Conservation (phyloP, 495 filamentous ascomycete genomes). For the Annulohypoxylon moriforme region DNA sequence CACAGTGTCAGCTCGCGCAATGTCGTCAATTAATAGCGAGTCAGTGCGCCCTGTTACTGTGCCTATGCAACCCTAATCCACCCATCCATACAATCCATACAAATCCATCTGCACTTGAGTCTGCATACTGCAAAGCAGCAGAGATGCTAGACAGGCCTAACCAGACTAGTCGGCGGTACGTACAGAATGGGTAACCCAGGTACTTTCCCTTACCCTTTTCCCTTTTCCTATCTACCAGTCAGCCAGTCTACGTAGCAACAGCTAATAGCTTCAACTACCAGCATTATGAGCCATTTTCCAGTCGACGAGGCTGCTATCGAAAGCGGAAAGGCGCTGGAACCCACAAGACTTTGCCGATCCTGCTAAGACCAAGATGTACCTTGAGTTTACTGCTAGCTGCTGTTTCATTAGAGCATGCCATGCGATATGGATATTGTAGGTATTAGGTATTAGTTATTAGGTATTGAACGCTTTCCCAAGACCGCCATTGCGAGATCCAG, state of each 20-base stretch:
- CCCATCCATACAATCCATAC: conserved; percentile 4
- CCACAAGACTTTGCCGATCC: conserved; percentile 38
- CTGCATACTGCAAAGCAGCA: conserved; percentile 30
- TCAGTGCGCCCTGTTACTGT: conserved; percentile 44
- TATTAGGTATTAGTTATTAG: not conserved
- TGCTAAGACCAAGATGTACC: conserved; percentile 31
- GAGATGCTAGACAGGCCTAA: conserved; percentile 24
- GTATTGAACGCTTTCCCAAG: conserved; percentile 21
- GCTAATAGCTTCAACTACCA: conserved; percentile 16
- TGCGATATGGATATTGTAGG: conserved; percentile 7
- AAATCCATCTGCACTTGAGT: conserved; percentile 5
- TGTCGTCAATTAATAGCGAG: conserved; percentile 15
- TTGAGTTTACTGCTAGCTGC: no score
- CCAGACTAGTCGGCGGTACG: conserved; percentile 19
- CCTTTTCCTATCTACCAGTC: not conserved
- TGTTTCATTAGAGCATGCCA: conserved; percentile 45
- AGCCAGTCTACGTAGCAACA: not conserved
- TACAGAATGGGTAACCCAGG: conserved; percentile 45
- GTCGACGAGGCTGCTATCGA: conserved; percentile 33
- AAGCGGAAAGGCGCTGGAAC: conserved; percentile 40
- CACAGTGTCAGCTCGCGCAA: conserved; percentile 33
- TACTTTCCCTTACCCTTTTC: conserved; percentile 4
- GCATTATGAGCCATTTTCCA: conserved; percentile 47
- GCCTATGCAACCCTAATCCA: conserved; percentile 27
- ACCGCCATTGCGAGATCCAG: conserved; percentile 24